Percentiles rank a stretch among this genome's conserved stretches.
These are phyloP conservation scores for Boletus pseudo-olivaceus DNA, from an alignment of 768 basidiomycete genomes.

Conservation along the genomic window DNA sequence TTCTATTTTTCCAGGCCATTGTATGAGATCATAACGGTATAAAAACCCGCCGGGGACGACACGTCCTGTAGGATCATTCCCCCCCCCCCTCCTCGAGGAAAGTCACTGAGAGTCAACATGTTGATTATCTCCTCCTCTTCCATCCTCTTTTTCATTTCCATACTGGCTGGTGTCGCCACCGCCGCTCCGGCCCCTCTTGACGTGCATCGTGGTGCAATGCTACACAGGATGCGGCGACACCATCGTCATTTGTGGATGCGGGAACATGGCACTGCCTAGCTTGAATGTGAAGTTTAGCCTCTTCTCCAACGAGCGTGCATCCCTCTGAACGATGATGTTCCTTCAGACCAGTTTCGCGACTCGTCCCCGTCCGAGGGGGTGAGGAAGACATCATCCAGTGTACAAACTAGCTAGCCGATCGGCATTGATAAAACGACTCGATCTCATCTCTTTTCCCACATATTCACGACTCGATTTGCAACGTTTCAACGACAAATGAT, in stretches of 20 bases:
- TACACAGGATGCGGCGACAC: not conserved
- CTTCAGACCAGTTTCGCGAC: not conserved
- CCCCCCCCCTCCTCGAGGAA: not conserved
- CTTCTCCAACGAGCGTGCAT: not conserved
- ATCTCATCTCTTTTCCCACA: too few relatives aligned
- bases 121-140: not conserved
- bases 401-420: not conserved
- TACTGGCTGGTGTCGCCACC: not conserved
- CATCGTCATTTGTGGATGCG: not conserved
- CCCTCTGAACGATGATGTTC: not conserved
- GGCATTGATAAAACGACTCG: too few relatives aligned
- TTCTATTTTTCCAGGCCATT: not conserved
- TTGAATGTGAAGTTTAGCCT: not conserved
- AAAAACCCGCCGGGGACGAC: not conserved
- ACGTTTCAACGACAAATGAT: too few relatives aligned
- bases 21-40: not conserved
- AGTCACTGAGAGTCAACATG: not conserved
- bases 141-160: conserved; percentile 1
- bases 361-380: not conserved
- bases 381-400: not conserved
- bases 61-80: not conserved
- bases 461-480: too few relatives aligned
- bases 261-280: not conserved
- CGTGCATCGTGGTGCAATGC: not conserved
- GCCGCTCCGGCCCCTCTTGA: conserved; percentile 3